Percentiles rank a stretch among this genome's conserved stretches.
These are phyloP conservation scores for Xylaria arbuscula DNA, from an alignment of 2,329 filamentous ascomycete species.

Conservation along the genomic window DNA sequence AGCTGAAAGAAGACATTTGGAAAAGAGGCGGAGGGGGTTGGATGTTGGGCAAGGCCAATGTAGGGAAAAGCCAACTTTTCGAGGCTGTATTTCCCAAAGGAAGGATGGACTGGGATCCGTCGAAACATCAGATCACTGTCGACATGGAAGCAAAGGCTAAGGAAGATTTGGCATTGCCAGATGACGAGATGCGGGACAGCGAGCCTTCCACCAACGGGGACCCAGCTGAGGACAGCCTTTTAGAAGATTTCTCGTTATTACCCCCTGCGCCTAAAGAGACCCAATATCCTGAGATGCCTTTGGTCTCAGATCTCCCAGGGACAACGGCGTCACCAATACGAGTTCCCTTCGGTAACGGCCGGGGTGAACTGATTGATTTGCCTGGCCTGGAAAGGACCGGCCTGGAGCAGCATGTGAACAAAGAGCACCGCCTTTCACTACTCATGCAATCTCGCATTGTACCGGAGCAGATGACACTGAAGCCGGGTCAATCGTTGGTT, in stretches of 20 bases:
- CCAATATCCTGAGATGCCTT: constrained; percentile 83
- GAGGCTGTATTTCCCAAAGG: constrained; percentile 87
- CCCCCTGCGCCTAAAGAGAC: constrained; percentile 80
- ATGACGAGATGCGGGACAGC: background rate
- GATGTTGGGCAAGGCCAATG: constrained; percentile 98
- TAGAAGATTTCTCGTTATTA: constrained; percentile 69
- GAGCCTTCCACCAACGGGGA: constrained; percentile 41
- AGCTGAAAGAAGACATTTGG: constrained; percentile 88
- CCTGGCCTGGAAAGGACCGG: constrained; percentile 83
- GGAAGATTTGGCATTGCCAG: constrained; percentile 2
- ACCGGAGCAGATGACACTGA: constrained; percentile 78
- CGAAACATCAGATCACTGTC: constrained; percentile 53
- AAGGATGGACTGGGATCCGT: constrained; percentile 57
- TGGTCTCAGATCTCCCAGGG: constrained; percentile 87
- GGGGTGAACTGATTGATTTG: constrained; percentile 92
- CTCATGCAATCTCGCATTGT: constrained; percentile 82
- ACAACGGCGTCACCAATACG: constrained; percentile 96
- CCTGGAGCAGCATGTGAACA: constrained; percentile 76
- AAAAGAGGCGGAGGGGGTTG: constrained; percentile 85
- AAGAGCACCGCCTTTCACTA: constrained; percentile 72
- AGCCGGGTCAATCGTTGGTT: constrained; percentile 81
- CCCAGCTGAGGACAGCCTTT: constrained; percentile 37
- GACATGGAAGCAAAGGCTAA: constrained; percentile 45
- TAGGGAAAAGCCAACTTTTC: constrained; percentile 94
- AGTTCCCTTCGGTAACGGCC: constrained; percentile 85